These are phyloP conservation scores for Populus alba DNA, from an alignment of 345 rosid species.

Conservation along the genomic window DNA sequence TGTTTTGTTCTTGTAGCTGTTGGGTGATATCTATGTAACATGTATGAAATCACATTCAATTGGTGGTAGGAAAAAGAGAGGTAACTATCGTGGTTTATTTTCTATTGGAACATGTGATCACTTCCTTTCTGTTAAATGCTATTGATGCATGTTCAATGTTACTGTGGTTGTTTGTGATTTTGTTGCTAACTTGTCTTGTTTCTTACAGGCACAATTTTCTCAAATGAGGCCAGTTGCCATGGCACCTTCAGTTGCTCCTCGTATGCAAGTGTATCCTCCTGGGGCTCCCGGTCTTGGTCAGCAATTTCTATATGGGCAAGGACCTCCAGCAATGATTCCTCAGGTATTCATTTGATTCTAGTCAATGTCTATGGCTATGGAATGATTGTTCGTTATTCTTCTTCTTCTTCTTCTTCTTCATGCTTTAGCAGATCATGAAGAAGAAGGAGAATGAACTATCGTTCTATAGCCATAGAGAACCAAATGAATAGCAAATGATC, in stretches of 20 bases:
- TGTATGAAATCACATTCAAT: not conserved
- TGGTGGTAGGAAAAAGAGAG: not conserved
- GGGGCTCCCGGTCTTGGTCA: slow-evolving; percentile 28
- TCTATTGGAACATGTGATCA: not conserved
- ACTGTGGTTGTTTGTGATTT: not conserved
- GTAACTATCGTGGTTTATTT: not conserved
- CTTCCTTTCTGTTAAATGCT: not conserved
- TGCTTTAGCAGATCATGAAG: no score
- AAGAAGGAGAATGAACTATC: no score
- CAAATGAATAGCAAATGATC: not conserved
- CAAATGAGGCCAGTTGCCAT: slow-evolving; percentile 26
- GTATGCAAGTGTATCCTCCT: slow-evolving; percentile 25
- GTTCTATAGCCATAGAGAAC: not conserved
- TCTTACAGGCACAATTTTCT: slow-evolving; percentile 27
- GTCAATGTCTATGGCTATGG: no score
- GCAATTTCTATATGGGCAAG: slow-evolving; percentile 29
- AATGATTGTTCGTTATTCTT: no score
- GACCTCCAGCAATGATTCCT: slow-evolving; percentile 23
- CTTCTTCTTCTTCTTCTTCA: no score
- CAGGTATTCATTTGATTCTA: slow-evolving; percentile 10
- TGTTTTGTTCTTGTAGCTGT: not conserved
- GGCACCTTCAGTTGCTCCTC: slow-evolving; percentile 22
- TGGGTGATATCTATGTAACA: not conserved
- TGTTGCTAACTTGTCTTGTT: not conserved
- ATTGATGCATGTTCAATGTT: not conserved